Evolutionary conservation across 2,329 filamentous ascomycete genomes (phyloP), one percentile per base, ranked within the genome.

Genomic region (Diplodia corticola): DNA sequence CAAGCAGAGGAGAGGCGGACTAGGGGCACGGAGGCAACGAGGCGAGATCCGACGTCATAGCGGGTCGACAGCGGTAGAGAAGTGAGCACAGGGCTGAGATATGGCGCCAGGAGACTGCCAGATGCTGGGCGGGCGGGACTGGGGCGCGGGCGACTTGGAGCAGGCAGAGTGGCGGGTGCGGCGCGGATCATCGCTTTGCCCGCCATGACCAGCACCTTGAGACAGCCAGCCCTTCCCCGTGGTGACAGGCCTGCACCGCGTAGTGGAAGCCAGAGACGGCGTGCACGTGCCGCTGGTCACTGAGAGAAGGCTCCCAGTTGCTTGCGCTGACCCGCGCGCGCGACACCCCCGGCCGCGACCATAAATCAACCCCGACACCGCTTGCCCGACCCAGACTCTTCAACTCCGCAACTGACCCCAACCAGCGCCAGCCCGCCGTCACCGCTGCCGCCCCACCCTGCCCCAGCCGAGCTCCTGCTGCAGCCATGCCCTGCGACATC

Each of bases 161-260:
- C 12, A 61, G 57, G 26, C 28, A 12, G n/a, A 28, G 40, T 46
- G 44, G 28, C 57, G 57, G 26, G 48, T 49, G 28, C 57, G 57
- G 57, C 40, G 37, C 57, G 57, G 57, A 61, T 61, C 57, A 61
- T 61, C 57, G 57, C 57, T 30, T 49, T 40, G 44, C 44, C 57
- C 57, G 57, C 57, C 57, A 49, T 28, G 26, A 12, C 44, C 40
- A 61, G 57, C 57, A 61, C 57, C 57, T 61, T 26, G 44, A 61
- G 57, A 44, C 28, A 49, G 30, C n/a, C 15, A 26, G 17, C 55
- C 55, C 26, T 17, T n/a, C 44, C 26, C 44, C 37, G 28, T 6
- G 15, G 37, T 17, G 26, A 30, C 55, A 30, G n/a, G 35, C 54
- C n/a, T n/a, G n/a, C 54, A 28, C 54, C 35, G n/a, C n/a, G n/a